Evolutionary conservation across 2,329 filamentous ascomycete genomes (phyloP).

Genomic region (Aspergillus pseudotamarii): DNA sequence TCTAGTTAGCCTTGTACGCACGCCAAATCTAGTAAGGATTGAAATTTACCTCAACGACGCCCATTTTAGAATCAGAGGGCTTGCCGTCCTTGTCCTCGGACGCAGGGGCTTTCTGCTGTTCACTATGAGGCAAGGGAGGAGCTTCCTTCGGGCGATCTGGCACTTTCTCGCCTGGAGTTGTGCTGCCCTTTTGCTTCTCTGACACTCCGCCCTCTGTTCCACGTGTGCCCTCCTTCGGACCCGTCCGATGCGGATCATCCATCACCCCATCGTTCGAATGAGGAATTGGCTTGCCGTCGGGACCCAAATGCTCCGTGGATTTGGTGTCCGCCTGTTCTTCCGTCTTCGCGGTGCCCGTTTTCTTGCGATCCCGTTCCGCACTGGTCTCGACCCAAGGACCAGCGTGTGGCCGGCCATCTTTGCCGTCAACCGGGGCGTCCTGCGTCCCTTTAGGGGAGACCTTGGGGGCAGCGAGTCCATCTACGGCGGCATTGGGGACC

Average conservation of each 20-base stretch:
- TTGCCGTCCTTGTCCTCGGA: slow-evolving; percentile 39
- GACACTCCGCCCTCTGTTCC: slow-evolving; percentile 89
- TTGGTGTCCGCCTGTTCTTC: slow-evolving; percentile 30
- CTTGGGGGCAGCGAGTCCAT: slow-evolving; percentile 22
- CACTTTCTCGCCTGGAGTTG: slow-evolving; percentile 71
- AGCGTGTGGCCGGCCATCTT: slow-evolving; percentile 89
- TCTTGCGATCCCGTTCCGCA: slow-evolving; percentile 51
- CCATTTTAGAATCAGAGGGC: slow-evolving; percentile 48
- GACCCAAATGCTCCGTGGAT: slow-evolving; percentile 43
- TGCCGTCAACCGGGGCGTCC: slow-evolving; percentile 86
- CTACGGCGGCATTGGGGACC: slow-evolving; percentile 20
- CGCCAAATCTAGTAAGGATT: background rate
- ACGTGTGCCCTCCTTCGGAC: slow-evolving; percentile 81
- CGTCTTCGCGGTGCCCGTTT: slow-evolving; percentile 38
- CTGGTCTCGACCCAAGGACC: slow-evolving; percentile 68
- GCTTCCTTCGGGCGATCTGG: slow-evolving; percentile 85
- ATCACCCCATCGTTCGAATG: slow-evolving; percentile 77
- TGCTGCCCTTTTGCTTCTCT: slow-evolving; percentile 78
- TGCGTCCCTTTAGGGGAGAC: slow-evolving; percentile 61
- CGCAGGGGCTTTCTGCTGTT: slow-evolving; percentile 66
- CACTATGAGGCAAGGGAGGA: slow-evolving; percentile 77
- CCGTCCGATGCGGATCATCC: slow-evolving; percentile 78
- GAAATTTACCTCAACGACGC: slow-evolving; percentile 56
- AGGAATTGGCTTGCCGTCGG: slow-evolving; percentile 48
- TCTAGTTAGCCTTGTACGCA: slow-evolving; percentile 5